Percentiles rank a stretch among this genome's conserved stretches.
Conservation (phyloP, 495 filamentous ascomycete species). For the Tetracladium setigerum region DNA sequence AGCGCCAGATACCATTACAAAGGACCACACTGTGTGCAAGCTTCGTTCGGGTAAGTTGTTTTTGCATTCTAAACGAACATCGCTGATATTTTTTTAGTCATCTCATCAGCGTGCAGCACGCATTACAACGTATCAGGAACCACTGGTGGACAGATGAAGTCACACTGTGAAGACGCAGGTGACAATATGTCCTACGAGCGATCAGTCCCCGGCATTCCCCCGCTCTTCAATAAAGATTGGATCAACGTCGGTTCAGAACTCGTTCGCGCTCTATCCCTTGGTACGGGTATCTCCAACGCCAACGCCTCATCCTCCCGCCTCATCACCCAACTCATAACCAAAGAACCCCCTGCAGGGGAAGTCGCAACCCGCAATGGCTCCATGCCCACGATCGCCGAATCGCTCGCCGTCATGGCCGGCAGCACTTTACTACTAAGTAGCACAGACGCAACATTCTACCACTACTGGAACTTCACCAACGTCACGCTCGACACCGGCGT, state of each 20-base stretch:
- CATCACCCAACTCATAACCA: constrained; percentile 26
- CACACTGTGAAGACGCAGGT: constrained; percentile 47
- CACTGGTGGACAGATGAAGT: constrained; percentile 42
- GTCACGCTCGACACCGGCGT: constrained; percentile 22
- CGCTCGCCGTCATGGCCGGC: constrained; percentile 56
- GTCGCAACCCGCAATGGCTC: constrained; percentile 25
- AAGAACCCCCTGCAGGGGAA: constrained; percentile 32
- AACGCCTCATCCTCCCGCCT: constrained; percentile 56
- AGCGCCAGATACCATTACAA: constrained; percentile 18
- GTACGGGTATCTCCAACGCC: constrained; percentile 49
- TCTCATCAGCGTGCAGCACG: constrained; percentile 54
- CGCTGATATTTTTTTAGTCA: constrained; percentile 13
- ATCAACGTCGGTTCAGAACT: constrained; percentile 49
- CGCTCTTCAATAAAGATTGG: constrained; percentile 41
- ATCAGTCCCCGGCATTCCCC: constrained; percentile 28
- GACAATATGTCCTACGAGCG: constrained; percentile 45
- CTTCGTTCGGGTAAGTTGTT: constrained; percentile 35
- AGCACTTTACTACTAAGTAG: constrained; percentile 52
- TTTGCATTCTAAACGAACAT: neutral
- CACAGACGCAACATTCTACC: constrained; percentile 45
- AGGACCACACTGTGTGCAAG: constrained; percentile 54
- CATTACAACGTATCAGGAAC: constrained; percentile 48
- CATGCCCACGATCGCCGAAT: constrained; percentile 58
- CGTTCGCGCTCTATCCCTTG: constrained; percentile 48
- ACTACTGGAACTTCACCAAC: constrained; percentile 45